Base-by-base conservation (phyloP, 495 filamentous ascomycete species). In the Lophiostoma macrostomum region DNA sequence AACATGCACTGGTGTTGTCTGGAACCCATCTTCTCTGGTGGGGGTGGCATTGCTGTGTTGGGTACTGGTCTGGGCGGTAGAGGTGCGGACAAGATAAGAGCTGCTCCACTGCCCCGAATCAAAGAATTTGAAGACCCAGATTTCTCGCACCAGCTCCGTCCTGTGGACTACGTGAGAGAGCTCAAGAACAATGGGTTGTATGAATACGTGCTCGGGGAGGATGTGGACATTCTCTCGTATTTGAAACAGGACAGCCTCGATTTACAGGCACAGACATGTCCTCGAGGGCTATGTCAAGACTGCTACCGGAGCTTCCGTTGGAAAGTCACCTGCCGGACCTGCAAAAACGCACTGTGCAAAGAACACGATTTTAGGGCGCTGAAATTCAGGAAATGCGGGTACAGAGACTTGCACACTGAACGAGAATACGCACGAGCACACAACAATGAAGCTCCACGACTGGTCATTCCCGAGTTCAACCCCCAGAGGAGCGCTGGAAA, bases 1-100 rank as follows among this genome's bases (percentile, higher is more conserved):
- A 77, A 72, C 22, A 79, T 80, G 57, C 73, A 78, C 48, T 83
- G 80, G 80, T 83, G 80, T 66, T 83, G 80, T 50, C 74, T 78
- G n/a, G 77, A 81, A 45, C 80, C 80, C 2, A 75, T 79, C 32
- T 81, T 81, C 60, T 82, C 80, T 14, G 79, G 78, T 4, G 79
- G 80, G n/a, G 80, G 79, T 42, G 77, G 79, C 5, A 81, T 82
- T 54, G 79, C 76, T 41, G 79, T 81, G 30, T 68, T 76, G 11
- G 71, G 71, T 14, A 66, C 65, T 32, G 64, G 62, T 13, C 74
- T 77, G 16, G 71, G 71, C 0, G 77, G 71, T 50, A 71, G 75
- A 32, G 76, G 78, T 50, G 75, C 76, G 10, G 78, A 81, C 42
- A 72, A 74, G 37, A 74, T 83, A 8, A 76, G 80, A 20, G 76